Evolutionary conservation across 305 asterid species (phyloP), one percentile per base, ranked within the genome.

Genomic region (Caryopteris hybrid): DNA sequence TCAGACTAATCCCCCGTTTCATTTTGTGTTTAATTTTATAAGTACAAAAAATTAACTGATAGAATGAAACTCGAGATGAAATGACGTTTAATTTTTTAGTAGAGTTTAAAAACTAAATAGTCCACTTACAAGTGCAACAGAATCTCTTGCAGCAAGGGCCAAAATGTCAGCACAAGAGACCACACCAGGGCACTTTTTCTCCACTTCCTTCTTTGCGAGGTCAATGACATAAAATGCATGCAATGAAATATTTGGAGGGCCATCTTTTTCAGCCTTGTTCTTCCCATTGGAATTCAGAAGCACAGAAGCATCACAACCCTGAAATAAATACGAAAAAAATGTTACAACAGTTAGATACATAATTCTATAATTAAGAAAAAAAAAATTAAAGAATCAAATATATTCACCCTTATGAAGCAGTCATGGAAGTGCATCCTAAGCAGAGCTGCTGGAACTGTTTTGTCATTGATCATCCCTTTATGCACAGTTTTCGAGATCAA

Each of bases 401-500:
- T 13, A 14, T 1, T 3, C 81, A 89, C 98, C 88, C 96, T 83
- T 62, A 92, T 79, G 75, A 92, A 92, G 50, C 97, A 92, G 61
- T 92, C 98, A 69, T 92, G 98, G 81, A 89, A 92, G 64, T 92
- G 96, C 96, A 86, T 84, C 73, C 98, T 80, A 5, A 92, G 91
- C 8, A 92, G 64, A 39, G 94, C 96, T 14, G 96, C 95, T 0
- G 95, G 82, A 13, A 88, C 88, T 1, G 83, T 85, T 64, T 63
- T 80, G 78, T 92, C 96, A 63, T 83, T 83, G 61, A 45, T 51
- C 62, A 80, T 58, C 59, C 89, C 88, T 14, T 79, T 80, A 10
- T 55, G 76, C 8, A 89, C 87, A 6, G 74, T 78, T 41, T 75
- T 27, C 6, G 80, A 41, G 63, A 92, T 68, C 0, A 64, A 34